phyloP scores from a whole-genome alignment of 352 stramenopile genomes.

The Pythium insidiosum region DNA sequence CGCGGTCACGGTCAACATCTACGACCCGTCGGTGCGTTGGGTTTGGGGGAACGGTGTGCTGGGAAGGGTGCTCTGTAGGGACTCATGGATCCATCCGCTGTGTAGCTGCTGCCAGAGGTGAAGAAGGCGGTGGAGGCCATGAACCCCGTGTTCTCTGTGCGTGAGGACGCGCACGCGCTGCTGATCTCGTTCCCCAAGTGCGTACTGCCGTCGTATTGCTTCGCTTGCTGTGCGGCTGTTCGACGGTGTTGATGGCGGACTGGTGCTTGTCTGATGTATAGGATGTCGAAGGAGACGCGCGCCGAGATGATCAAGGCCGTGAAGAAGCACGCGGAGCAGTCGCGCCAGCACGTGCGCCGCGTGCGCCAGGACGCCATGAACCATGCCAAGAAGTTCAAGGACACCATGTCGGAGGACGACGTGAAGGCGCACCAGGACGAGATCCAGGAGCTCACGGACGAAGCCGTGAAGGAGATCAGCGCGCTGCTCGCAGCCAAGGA shows the following conservation, averaged over 20 bases:
- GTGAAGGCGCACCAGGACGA: slow-evolving; percentile 64
- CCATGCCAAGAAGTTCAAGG: slow-evolving; percentile 77
- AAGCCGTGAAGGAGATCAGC: slow-evolving; percentile 54
- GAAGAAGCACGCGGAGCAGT: slow-evolving; percentile 79
- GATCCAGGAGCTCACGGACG: slow-evolving; percentile 79
- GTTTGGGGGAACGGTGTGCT: neutral
- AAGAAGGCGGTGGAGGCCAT: slow-evolving; percentile 67
- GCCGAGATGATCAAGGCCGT: slow-evolving; percentile 65
- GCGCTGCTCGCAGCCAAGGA: slow-evolving; percentile 73
- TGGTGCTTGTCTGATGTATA: too few species aligned
- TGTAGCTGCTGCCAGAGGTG: slow-evolving; percentile 57
- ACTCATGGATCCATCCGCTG: neutral
- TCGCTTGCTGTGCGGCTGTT: too few species aligned
- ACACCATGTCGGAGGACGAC: slow-evolving; percentile 69
- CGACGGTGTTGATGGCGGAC: too few species aligned
- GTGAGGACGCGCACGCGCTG: slow-evolving; percentile 53
- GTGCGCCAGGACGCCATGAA: slow-evolving; percentile 84
- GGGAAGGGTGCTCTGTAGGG: neutral
- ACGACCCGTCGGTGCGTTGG: slow-evolving; percentile 62
- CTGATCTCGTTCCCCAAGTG: slow-evolving; percentile 82
- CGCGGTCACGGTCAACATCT: slow-evolving; percentile 64
- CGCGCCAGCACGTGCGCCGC: slow-evolving; percentile 74
- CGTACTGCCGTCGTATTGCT: too few species aligned
- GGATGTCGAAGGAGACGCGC: slow-evolving; percentile 82
- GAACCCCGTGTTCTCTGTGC: slow-evolving; percentile 70